These are phyloP conservation scores for Clitopilus passeckerianus DNA, from an alignment of 768 basidiomycete genomes.

Conservation along the genomic window DNA sequence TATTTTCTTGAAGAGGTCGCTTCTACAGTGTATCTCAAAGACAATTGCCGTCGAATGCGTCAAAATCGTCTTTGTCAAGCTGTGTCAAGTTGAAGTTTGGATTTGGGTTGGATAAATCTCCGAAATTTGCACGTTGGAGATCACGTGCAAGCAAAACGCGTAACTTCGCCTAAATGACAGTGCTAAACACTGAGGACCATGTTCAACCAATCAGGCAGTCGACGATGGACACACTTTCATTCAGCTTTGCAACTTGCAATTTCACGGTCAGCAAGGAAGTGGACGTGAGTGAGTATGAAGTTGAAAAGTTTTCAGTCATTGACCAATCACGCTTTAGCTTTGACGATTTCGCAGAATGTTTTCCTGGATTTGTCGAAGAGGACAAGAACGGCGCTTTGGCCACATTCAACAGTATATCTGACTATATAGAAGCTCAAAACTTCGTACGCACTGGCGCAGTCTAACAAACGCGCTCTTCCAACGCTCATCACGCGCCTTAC, in stretches of 20 bases:
- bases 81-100: too few species aligned
- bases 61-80: too few species aligned
- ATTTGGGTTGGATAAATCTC: too few species aligned
- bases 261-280: constrained; percentile 51
- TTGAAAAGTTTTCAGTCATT: too few species aligned
- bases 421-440: constrained; percentile 67
- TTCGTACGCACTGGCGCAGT: constrained; percentile 23
- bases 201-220: constrained; percentile 44
- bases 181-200: constrained; percentile 14
- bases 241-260: constrained; percentile 53
- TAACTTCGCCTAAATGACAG: too few species aligned
- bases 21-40: too few species aligned
- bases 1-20: too few species aligned
- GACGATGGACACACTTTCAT: constrained; percentile 52
- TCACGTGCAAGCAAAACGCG: background rate
- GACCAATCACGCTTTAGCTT: constrained; percentile 25
- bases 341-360: constrained; percentile 61
- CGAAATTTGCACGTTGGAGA: background rate
- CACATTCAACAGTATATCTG: constrained; percentile 61
- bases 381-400: constrained; percentile 57
- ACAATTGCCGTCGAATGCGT: too few species aligned
- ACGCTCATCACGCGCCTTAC: background rate
- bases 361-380: constrained; percentile 60
- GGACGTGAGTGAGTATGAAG: constrained; percentile 36
- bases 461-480: background rate